A percentile compares a stretch with the other conserved stretches of the same genome.
These are phyloP conservation scores for Hypericum perforatum DNA, from an alignment of 345 rosid species.

Conservation along the genomic window DNA sequence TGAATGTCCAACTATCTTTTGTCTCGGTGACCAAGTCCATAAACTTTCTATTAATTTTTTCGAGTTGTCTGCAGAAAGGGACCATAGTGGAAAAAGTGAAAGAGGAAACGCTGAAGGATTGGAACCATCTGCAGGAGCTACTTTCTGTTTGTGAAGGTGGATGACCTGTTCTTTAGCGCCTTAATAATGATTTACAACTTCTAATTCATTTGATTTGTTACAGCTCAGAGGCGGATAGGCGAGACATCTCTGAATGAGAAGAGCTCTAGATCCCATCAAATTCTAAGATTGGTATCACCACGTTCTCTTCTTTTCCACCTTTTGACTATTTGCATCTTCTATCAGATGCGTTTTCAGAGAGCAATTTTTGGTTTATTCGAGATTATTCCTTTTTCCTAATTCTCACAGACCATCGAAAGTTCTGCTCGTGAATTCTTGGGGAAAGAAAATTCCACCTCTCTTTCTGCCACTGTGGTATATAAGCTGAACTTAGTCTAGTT, in stretches of 20 bases:
- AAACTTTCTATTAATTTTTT: conserved; percentile 11
- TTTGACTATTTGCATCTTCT: conserved; percentile 8
- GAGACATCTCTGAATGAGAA: conserved; percentile 86
- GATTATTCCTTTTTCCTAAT: conserved; percentile 2
- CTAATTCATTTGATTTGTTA: conserved; percentile 15
- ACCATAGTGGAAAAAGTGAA: conserved; percentile 71
- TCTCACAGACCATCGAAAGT: conserved; percentile 77
- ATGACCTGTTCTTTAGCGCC: conserved; percentile 9
- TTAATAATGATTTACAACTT: conserved; percentile 11
- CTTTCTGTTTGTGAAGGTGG: conserved; percentile 89
- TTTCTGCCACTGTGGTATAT: conserved; percentile 86
- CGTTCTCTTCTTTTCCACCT: conserved; percentile 12
- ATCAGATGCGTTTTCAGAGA: neutral
- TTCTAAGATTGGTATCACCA: conserved; percentile 65
- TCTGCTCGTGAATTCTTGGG: conserved; percentile 91
- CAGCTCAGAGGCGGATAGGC: conserved; percentile 90
- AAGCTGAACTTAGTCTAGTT: neutral
- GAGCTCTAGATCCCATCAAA: conserved; percentile 99
- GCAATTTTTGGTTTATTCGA: neutral
- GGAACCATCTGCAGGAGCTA: conserved; percentile 78
- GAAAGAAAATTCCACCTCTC: conserved; percentile 81
- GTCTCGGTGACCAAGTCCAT: conserved; percentile 1
- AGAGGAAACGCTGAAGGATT: conserved; percentile 74
- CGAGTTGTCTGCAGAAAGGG: conserved; percentile 60
- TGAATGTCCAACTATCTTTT: conserved; percentile 15